Evolutionary conservation across 345 rosid genomes (phyloP), one percentile per base, ranked within the genome.

Genomic region (Punica granatum): DNA sequence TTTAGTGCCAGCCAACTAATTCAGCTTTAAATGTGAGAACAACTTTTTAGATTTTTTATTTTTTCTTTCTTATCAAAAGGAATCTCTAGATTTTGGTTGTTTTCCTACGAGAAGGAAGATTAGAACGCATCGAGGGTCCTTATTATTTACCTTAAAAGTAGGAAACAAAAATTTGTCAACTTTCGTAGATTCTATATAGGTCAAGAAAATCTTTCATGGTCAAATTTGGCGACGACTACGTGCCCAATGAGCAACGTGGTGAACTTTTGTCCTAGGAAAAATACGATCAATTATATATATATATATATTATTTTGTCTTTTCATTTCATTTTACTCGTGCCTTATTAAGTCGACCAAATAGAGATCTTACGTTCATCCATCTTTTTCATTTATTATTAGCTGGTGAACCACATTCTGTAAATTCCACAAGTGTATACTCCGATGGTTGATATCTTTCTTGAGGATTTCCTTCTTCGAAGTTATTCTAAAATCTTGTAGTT

Each of bases 181-280:
- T 28, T 64, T 19, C 23, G 21, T 64, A 26, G 67, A 64, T 64
- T 64, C 35, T n/a, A n/a, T 8, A 41, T 6, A 4, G 25, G 53
- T 64, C 67, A 48, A 41, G 51, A 25, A 64, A 64, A 64, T 64
- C 67, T 48, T 36, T 0, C 6, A 66, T 49, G 21, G 60, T 66
- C 60, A 49, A 66, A 13, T 18, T 66, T 49, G 48, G 42, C 60
- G 44, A 66, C 69, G 21, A 32, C 51, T 41, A n/a, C 23, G 49
- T 9, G 48, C 4, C 12, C 66, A 46, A 28, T 19, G 12, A 25
- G 48, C 66, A 23, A 37, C 66, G 23, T 26, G 67, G 15, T 14
- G n/a, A 8, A 7, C 10, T 0, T 3, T 3, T 48, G 1, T 16
- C 15, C 35, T 3, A 64, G 7, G 67, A 41, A 19, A 42, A n/a